Base-by-base conservation (phyloP, 2,329 filamentous ascomycete species). In the Exophiala calicioides region DNA sequence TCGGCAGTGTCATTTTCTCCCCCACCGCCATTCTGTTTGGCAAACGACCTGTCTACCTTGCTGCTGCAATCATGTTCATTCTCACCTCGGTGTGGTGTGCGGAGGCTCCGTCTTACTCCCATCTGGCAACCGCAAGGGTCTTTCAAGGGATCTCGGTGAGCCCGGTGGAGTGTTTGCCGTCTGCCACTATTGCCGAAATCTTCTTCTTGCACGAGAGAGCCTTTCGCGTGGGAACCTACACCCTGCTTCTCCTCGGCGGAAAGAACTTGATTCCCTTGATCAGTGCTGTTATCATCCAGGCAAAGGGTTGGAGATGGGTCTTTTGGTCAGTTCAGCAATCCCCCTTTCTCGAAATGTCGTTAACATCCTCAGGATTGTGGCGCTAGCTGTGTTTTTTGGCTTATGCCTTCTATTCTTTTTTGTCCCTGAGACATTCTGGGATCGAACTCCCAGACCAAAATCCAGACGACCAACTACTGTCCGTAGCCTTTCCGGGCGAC, bases 371-470 rank as follows among this genome's bases (percentile, higher is more conserved):
- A 52, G 48, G 43, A 35, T 53, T 57, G 82, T 95, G 34, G 81
- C 90, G 1, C 87, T 95, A 3, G 72, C 95, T 7, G 86, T 90
- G 24, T 88, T 76, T 0, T 79, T 88, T 36, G 84, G 82, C 50
- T 77, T 83, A 27, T 65, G 80, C 15, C 70, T 95, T 2, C 75
- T 97, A 1, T 95, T 95, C 64, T 75, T 96, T 49, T 95, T 95
- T 59, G 88, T 95, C 0, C 91, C 91, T 0, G 91, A 97, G 69
- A 95, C 90, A 0, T 96, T 95, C 57, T 97, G 91, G 91, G 90
- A 96, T 65, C 78, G 91, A 36, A 85, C 85, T 2, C 90, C 90
- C 6, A 71, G 77, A 23, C 64, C 70, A 34, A 69, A 69, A 50
- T 52, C 62, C 8, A 69, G 69, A 58, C 63, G 68, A 42, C 53